Evolutionary conservation across 257 asterid genomes (phyloP).

Genomic region (Ajuga chamaepitys): DNA sequence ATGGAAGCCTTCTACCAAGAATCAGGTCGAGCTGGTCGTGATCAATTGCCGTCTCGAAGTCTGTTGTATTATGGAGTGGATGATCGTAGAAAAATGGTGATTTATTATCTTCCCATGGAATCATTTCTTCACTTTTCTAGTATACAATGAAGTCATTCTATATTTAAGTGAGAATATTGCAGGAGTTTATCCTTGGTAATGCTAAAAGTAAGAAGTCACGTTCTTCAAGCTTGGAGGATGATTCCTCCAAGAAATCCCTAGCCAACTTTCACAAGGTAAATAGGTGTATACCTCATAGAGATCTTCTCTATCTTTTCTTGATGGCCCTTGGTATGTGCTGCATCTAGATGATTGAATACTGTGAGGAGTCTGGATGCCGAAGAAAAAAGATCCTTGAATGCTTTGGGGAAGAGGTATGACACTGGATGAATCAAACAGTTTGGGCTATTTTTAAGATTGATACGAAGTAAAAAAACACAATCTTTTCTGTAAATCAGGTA

Average conservation of each 20-base stretch:
- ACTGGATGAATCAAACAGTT: not conserved
- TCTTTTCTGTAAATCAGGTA: slow-evolving; percentile 50
- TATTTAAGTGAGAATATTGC: slow-evolving; percentile 19
- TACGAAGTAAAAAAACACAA: slow-evolving; percentile 4
- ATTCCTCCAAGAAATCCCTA: slow-evolving; percentile 59
- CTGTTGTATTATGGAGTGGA: slow-evolving; percentile 84
- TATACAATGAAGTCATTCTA: not conserved
- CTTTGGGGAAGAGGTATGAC: slow-evolving; percentile 82
- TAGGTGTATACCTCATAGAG: not conserved
- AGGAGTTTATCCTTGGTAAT: slow-evolving; percentile 77
- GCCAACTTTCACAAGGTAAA: slow-evolving; percentile 62
- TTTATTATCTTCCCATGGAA: slow-evolving; percentile 12
- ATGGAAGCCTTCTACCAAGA: slow-evolving; percentile 99
- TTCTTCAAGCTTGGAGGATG: slow-evolving; percentile 50
- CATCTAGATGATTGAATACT: slow-evolving; percentile 78
- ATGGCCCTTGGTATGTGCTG: slow-evolving; percentile 15
- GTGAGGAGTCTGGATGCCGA: slow-evolving; percentile 80
- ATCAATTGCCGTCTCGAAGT: slow-evolving; percentile 87
- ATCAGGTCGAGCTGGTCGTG: slow-evolving; percentile 99
- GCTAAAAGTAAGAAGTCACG: slow-evolving; percentile 52
- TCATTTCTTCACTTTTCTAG: not conserved
- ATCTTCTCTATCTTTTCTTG: slow-evolving; percentile 6
- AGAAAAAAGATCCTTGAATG: slow-evolving; percentile 86
- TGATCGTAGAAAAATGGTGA: slow-evolving; percentile 83
- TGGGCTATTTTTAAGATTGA: slow-evolving; percentile 12